Conservation (phyloP, 2,329 filamentous ascomycete species). For the Graphilbum fragrans region DNA sequence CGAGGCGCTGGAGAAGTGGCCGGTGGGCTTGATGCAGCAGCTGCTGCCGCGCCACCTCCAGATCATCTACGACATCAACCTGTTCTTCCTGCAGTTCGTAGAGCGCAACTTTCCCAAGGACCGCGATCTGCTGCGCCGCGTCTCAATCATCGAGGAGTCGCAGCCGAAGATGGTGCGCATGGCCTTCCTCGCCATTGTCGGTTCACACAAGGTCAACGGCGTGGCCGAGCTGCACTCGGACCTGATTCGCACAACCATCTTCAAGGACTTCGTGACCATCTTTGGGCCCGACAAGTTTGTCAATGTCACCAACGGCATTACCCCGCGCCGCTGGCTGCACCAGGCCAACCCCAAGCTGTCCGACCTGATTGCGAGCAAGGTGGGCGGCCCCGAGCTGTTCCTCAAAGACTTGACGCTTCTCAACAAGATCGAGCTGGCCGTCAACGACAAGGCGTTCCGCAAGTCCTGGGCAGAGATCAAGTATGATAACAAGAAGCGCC, state of each 20-base stretch:
- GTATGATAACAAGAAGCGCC: constrained; percentile 82
- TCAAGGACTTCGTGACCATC: constrained; percentile 94
- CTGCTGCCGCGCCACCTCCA: constrained; percentile 87
- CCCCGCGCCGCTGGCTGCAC: constrained; percentile 89
- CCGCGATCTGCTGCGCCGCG: constrained; percentile 68
- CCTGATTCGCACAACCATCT: constrained; percentile 97
- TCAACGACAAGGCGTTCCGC: constrained; percentile 80
- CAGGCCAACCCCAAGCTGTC: constrained; percentile 92
- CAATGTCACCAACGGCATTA: constrained; percentile 97
- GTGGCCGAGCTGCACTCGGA: constrained; percentile 97
- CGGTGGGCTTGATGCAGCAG: constrained; percentile 82
- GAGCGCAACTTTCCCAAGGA: constrained; percentile 87
- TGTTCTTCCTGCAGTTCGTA: constrained; percentile 82
- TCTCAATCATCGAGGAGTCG: constrained; percentile 97
- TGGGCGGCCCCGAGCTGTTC: constrained; percentile 63
- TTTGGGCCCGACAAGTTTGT: constrained; percentile 97
- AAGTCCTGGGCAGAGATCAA: constrained; percentile 97
- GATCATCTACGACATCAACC: constrained; percentile 97
- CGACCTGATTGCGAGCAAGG: constrained; percentile 82
- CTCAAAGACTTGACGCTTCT: constrained; percentile 82
- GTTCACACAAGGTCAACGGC: constrained; percentile 98
- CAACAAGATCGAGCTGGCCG: constrained; percentile 72
- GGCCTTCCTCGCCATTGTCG: constrained; percentile 89
- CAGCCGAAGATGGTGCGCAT: constrained; percentile 97
- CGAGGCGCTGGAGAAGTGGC: constrained; percentile 97